Conservation (phyloP, 108 stramenopile species). For the Discostella stelligeroides region DNA sequence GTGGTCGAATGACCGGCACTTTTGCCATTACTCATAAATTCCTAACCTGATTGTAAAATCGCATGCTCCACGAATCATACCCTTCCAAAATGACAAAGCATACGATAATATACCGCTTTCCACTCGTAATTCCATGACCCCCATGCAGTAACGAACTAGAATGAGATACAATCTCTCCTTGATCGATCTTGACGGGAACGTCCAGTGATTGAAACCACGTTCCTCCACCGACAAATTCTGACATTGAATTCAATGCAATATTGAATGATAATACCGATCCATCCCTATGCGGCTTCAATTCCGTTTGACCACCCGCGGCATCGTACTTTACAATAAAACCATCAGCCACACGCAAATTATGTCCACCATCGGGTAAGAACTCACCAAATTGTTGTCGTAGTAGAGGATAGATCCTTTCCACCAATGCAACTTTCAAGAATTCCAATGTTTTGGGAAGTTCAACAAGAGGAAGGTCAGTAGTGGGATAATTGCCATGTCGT, state of each 20-base stretch:
- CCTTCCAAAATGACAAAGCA: constrained; percentile 66
- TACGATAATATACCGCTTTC: constrained; percentile 72
- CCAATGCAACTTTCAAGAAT: constrained; percentile 46
- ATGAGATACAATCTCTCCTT: constrained; percentile 61
- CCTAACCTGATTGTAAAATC: constrained; percentile 69
- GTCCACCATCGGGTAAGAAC: constrained; percentile 41
- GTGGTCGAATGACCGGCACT: too few relatives aligned
- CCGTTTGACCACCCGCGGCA: constrained; percentile 59
- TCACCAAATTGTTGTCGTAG: constrained; percentile 48
- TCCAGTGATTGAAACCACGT: constrained; percentile 62
- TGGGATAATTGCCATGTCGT: constrained; percentile 70
- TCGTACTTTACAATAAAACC: constrained; percentile 89
- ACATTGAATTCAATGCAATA: constrained; percentile 69
- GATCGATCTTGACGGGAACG: constrained; percentile 47
- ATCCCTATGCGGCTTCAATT: constrained; percentile 82
- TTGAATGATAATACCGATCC: constrained; percentile 76
- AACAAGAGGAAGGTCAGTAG: constrained; percentile 62
- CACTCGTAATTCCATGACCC: constrained; percentile 63
- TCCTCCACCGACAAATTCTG: constrained; percentile 81
- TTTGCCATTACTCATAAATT: constrained; percentile 38
- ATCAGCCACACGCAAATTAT: constrained; percentile 65
- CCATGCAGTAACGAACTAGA: constrained; percentile 65
- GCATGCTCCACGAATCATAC: constrained; percentile 60
- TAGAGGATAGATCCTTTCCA: constrained; percentile 56
- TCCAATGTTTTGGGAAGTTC: constrained; percentile 55